Conservation (phyloP, 2,329 filamentous ascomycete genomes). For the Akanthomyces dipterigenus region DNA sequence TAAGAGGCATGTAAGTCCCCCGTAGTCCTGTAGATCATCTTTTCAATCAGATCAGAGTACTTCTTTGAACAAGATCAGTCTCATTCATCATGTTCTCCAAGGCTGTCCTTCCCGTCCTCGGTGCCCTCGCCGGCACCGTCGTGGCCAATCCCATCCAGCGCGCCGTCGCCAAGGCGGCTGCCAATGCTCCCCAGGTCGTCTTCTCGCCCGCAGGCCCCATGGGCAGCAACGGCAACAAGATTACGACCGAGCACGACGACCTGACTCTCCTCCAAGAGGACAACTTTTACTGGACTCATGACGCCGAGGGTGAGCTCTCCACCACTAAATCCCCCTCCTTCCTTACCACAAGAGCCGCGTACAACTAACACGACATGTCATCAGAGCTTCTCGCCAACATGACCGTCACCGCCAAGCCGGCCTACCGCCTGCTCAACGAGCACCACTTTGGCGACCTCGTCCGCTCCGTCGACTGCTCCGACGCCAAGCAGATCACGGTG, state of each 20-base stretch:
- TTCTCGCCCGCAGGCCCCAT: background rate
- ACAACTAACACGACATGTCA: background rate
- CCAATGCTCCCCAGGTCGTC: conserved; percentile 6
- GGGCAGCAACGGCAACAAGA: background rate
- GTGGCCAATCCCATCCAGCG: conserved; percentile 11
- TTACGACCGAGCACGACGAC: background rate
- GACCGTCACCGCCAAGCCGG: conserved; percentile 10
- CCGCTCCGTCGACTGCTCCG: conserved; percentile 10
- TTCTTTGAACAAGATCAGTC: background rate
- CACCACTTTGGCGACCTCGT: conserved; percentile 8
- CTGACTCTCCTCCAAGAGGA: conserved; percentile 8
- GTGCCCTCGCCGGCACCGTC: conserved; percentile 3
- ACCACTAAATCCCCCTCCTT: fast-evolving
- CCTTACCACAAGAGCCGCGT: background rate
- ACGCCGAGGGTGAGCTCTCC: background rate
- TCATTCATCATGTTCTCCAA: conserved; percentile 11
- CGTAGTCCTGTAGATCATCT: background rate
- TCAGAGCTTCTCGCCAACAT: conserved; percentile 12
- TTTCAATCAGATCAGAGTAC: background rate
- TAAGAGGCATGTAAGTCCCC: background rate
- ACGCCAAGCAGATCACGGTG: conserved; percentile 5
- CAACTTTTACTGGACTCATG: conserved; percentile 10
- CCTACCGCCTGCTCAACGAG: conserved; percentile 11
- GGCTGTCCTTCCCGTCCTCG: conserved; percentile 1
- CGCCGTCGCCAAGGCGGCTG: conserved; percentile 5